Conservation (phyloP, 2,329 filamentous ascomycete species). For the Talaromyces sp. region DNA sequence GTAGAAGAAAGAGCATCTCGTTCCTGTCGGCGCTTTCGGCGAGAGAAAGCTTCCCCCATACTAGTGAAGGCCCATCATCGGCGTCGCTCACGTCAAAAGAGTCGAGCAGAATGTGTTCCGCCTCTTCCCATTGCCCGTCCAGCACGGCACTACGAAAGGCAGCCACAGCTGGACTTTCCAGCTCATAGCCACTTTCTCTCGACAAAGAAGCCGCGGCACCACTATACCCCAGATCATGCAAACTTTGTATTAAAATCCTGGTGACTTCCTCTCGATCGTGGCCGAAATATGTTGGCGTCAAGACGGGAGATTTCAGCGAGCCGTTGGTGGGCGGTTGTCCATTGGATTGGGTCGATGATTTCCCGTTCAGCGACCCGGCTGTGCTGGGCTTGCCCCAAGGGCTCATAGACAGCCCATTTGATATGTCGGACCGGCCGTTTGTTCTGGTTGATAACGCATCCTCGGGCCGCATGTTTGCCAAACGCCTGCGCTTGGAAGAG, state of each 20-base stretch:
- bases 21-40: conserved; percentile 69
- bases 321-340: conserved; percentile 37
- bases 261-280: conserved; percentile 92
- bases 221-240: conserved; percentile 83
- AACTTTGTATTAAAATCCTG: conserved; percentile 81
- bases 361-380: conserved; percentile 51
- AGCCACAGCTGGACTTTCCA: conserved; percentile 83
- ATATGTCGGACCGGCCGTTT: conserved; percentile 52
- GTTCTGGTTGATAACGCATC: conserved; percentile 45
- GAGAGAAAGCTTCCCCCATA: conserved; percentile 61
- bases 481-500: conserved; percentile 55
- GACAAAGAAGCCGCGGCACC: conserved; percentile 69
- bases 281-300: conserved; percentile 61
- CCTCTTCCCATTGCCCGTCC: conserved; percentile 73
- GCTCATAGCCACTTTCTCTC: conserved; percentile 76
- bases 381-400: conserved; percentile 46
- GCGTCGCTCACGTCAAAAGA: conserved; percentile 24
- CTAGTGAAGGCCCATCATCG: conserved; percentile 34
- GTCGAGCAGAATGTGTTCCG: conserved; percentile 72
- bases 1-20: conserved; percentile 79
- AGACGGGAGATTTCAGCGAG: conserved; percentile 25
- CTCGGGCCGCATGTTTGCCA: conserved; percentile 60
- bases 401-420: conserved; percentile 51
- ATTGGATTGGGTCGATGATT: conserved; percentile 34
- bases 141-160: conserved; percentile 77